Conservation (phyloP, 768 basidiomycete genomes). For the Pleurotus giganteus region DNA sequence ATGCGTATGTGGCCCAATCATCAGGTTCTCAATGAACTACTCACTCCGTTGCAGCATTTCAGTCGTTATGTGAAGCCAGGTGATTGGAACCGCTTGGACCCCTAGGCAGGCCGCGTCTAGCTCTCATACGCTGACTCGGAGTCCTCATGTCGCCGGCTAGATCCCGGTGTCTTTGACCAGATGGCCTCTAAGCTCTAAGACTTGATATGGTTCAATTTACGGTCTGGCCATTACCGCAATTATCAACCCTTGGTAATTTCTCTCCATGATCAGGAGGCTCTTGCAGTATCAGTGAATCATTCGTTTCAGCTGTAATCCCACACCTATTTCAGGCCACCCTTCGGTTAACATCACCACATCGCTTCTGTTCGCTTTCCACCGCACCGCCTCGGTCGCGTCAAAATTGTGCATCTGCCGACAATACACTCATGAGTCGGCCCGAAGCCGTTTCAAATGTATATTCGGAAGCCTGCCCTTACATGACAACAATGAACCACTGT, state of each 20-base stretch:
- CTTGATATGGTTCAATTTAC: background rate
- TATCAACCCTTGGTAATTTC: slow-evolving; percentile 43
- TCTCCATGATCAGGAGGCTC: slow-evolving; percentile 47
- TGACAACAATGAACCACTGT: no score
- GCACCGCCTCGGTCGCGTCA: slow-evolving; percentile 36
- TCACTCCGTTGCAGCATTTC: no score
- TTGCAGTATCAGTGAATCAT: slow-evolving; percentile 44
- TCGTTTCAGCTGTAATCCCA: slow-evolving; percentile 48
- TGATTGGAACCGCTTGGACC: no score
- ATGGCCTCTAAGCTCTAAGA: background rate
- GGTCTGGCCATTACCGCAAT: slow-evolving; percentile 2
- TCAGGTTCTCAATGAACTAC: no score
- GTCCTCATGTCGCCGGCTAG: slow-evolving; percentile 24
- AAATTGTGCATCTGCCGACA: slow-evolving; percentile 22
- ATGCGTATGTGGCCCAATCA: no score
- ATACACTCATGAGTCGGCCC: slow-evolving; percentile 3
- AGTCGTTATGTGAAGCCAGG: no score
- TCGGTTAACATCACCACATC: slow-evolving; percentile 36
- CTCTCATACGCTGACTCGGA: slow-evolving; percentile 22
- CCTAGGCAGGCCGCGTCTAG: slow-evolving; percentile 48
- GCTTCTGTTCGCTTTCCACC: slow-evolving; percentile 37
- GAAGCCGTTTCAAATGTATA: slow-evolving; percentile 19
- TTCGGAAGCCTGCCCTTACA: no score
- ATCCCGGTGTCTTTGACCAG: slow-evolving; percentile 31
- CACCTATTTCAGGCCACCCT: slow-evolving; percentile 22